These are phyloP conservation scores for Venturia pyrina DNA, from an alignment of 2,329 filamentous ascomycete species.

Conservation along the genomic window DNA sequence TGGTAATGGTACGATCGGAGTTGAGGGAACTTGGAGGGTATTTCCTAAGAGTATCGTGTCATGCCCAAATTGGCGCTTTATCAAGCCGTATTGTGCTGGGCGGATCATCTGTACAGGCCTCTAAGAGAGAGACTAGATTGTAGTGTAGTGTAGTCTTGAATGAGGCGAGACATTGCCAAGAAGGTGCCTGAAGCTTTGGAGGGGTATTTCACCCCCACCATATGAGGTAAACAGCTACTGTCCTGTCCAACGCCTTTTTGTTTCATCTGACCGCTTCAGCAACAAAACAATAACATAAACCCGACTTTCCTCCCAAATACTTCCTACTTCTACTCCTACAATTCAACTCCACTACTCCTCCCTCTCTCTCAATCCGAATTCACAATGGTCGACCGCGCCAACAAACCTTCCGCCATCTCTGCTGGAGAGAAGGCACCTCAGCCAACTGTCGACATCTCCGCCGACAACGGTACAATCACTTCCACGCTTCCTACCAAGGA, in stretches of 20 bases:
- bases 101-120: not conserved
- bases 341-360: not conserved
- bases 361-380: not conserved
- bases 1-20: not conserved
- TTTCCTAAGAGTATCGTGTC: not conserved
- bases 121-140: not conserved
- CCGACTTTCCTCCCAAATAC: too few species aligned
- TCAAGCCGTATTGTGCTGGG: not conserved
- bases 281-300: not conserved
- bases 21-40: not conserved
- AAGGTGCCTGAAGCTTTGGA: not conserved
- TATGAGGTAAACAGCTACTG: not conserved
- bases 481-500: slow-evolving; percentile 79
- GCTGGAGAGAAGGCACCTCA: slow-evolving; percentile 56
- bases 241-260: not conserved
- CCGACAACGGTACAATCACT: slow-evolving; percentile 62
- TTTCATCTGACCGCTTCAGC: slow-evolving; percentile 7
- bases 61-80: not conserved
- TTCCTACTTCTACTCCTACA: too few species aligned
- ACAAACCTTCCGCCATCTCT: slow-evolving; percentile 71
- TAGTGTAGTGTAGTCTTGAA: not conserved
- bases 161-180: not conserved
- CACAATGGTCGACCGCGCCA: slow-evolving; percentile 68
- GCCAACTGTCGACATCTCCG: slow-evolving; percentile 65
- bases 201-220: not conserved